phyloP scores from a whole-genome alignment of 306 rosid species.

The Adenanthera pavonina region DNA sequence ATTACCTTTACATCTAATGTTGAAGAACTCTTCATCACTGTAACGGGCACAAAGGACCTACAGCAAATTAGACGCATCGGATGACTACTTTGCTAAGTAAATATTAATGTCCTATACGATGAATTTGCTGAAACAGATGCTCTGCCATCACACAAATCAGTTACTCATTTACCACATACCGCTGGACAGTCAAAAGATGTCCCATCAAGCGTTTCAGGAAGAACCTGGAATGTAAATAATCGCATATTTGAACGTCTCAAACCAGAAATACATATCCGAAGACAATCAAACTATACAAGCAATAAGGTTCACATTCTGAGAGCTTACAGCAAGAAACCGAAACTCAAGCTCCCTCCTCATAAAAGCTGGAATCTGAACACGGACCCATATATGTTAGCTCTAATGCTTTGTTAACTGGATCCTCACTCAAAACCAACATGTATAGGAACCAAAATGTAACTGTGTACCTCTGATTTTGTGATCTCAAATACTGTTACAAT shows the following conservation, averaged over 20 bases:
- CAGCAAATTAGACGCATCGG: slow-evolving; percentile 5
- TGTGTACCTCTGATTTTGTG: slow-evolving; percentile 73
- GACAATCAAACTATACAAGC: slow-evolving; percentile 8
- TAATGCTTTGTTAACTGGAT: slow-evolving; percentile 13
- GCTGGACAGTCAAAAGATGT: slow-evolving; percentile 60
- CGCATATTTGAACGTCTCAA: slow-evolving; percentile 21
- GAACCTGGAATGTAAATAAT: slow-evolving; percentile 56
- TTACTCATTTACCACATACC: slow-evolving; percentile 50
- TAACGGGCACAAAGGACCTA: slow-evolving; percentile 94
- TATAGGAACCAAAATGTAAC: slow-evolving; percentile 21
- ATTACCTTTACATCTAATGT: slow-evolving; percentile 82
- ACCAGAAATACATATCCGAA: slow-evolving; percentile 6
- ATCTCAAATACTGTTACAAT: slow-evolving; percentile 80
- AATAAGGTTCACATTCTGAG: slow-evolving; percentile 16
- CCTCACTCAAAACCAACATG: slow-evolving; percentile 25
- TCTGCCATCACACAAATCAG: slow-evolving; percentile 4
- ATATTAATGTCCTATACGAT: slow-evolving; percentile 2
- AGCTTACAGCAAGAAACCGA: slow-evolving; percentile 85
- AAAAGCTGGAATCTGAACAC: slow-evolving; percentile 80
- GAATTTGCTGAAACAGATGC: not conserved
- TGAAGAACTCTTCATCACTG: slow-evolving; percentile 85
- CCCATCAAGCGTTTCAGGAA: slow-evolving; percentile 77
- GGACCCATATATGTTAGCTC: slow-evolving; percentile 35
- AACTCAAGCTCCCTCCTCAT: slow-evolving; percentile 88
- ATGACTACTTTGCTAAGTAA: slow-evolving; percentile 12